Percentiles rank a stretch among this genome's conserved stretches.
phyloP scores from a whole-genome alignment of 768 basidiomycete species.

The Rubroboletus satanas region DNA sequence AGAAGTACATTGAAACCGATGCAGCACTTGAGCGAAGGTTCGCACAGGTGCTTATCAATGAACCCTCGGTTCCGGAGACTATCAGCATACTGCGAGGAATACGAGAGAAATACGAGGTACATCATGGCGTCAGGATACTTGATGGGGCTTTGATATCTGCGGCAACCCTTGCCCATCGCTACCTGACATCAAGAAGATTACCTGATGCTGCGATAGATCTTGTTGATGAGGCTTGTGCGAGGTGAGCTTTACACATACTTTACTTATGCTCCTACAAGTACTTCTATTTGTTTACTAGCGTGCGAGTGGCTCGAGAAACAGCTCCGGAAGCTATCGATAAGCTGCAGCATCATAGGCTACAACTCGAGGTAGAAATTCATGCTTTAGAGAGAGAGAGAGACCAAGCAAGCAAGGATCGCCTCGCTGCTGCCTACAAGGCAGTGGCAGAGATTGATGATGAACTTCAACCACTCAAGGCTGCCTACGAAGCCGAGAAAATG shows the following conservation, averaged over 20 bases:
- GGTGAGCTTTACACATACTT: conserved; percentile 40
- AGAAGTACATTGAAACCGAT: conserved; percentile 91
- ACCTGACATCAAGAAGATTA: conserved; percentile 74
- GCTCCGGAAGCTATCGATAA: conserved; percentile 92
- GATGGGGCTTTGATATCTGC: conserved; percentile 88
- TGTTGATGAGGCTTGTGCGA: conserved; percentile 88
- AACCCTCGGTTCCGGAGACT: conserved; percentile 84
- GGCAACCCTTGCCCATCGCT: conserved; percentile 89
- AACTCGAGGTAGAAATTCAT: conserved; percentile 92
- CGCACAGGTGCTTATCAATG: conserved; percentile 90
- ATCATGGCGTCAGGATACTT: conserved; percentile 85
- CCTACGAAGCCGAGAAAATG: conserved; percentile 84
- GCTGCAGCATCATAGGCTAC: conserved; percentile 81
- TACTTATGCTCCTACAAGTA: not conserved
- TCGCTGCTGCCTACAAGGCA: conserved; percentile 67
- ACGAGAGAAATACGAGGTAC: conserved; percentile 89
- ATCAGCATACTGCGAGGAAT: conserved; percentile 94
- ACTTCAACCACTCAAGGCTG: conserved; percentile 74
- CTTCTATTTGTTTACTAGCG: conserved; percentile 39
- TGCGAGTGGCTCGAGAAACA: conserved; percentile 91
- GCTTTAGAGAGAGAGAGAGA: conserved; percentile 94
- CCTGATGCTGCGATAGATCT: conserved; percentile 90
- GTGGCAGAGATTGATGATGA: conserved; percentile 84
- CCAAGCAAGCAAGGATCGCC: conserved; percentile 77
- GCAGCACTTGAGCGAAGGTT: conserved; percentile 88